Evolutionary conservation across 73 alveolate genomes (phyloP).

Genomic region (Stentor roeselii): DNA sequence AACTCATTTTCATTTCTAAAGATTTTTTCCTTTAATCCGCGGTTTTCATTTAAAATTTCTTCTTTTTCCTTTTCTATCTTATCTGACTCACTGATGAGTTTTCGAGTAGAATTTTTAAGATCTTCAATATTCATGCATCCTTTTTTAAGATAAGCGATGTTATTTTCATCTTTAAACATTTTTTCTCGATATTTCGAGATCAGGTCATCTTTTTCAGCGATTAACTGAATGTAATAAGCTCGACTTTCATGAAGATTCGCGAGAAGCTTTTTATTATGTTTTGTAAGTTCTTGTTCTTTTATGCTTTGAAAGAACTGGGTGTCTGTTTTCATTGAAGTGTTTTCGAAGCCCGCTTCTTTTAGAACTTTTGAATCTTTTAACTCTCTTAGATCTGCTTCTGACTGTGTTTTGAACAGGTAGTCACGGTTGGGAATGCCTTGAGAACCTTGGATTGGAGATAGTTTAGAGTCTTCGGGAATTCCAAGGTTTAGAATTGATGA

Average conservation of each 20-base stretch:
- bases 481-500: background rate
- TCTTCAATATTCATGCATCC: background rate
- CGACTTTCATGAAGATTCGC: background rate
- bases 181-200: background rate
- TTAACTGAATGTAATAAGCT: background rate
- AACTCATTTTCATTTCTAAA: background rate
- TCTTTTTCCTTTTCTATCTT: background rate
- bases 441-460: background rate
- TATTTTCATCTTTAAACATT: background rate
- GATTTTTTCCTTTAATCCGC: background rate
- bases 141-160: no score
- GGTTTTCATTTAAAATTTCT: background rate
- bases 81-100: background rate
- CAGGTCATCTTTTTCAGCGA: background rate
- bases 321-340: no score
- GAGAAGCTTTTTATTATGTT: background rate
- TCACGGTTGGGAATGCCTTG: background rate
- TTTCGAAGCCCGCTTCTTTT: background rate
- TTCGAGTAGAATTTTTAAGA: background rate
- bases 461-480: background rate
- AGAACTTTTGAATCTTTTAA: background rate
- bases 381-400: background rate
- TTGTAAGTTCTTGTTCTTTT: background rate
- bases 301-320: no score
- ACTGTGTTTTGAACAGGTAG: background rate